These are phyloP conservation scores for Xylariaceae sp. DNA, from an alignment of 2,329 filamentous ascomycete species.

Conservation along the genomic window DNA sequence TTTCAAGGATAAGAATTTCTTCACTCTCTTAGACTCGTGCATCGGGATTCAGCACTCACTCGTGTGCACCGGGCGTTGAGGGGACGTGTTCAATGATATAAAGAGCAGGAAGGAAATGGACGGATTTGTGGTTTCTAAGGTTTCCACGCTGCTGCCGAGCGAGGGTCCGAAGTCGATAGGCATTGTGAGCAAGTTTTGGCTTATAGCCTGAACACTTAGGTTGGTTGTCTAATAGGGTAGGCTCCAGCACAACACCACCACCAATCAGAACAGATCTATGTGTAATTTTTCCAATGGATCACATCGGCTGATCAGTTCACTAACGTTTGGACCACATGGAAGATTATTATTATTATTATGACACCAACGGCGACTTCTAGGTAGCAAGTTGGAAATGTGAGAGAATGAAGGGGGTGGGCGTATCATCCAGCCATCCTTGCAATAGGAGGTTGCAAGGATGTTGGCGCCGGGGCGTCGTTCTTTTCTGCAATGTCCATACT, in stretches of 20 bases:
- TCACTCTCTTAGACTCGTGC: too few relatives aligned
- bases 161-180: neutral
- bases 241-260: neutral
- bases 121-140: neutral
- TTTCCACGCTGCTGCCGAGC: neutral
- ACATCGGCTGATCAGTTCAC: neutral
- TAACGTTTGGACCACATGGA: neutral
- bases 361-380: neutral
- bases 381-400: neutral
- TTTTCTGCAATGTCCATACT: neutral
- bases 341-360: neutral
- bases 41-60: too few relatives aligned
- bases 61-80: neutral
- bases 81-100: neutral
- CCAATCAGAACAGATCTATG: neutral
- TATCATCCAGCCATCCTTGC: neutral
- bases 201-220: neutral
- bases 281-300: neutral
- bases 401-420: neutral
- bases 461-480: neutral
- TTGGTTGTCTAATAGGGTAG: neutral
- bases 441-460: neutral
- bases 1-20: neutral
- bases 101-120: neutral
- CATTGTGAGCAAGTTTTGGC: neutral